Evolutionary conservation across 2,329 filamentous ascomycete genomes (phyloP), one percentile per base, ranked within the genome.

Genomic region (Colletotrichum sp.): DNA sequence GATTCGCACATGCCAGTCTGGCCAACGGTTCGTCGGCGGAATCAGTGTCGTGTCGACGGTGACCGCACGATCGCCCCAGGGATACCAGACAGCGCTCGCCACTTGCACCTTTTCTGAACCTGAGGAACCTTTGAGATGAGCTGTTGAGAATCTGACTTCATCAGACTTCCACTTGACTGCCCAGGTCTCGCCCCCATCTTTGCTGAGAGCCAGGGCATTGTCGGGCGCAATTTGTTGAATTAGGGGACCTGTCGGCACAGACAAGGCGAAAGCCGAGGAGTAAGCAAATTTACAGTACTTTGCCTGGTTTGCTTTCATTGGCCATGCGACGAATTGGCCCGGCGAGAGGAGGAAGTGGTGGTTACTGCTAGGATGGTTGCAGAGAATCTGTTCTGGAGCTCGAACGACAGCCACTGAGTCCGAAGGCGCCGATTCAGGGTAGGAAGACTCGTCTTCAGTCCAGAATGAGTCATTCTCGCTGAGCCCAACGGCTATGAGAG

Each of bases 241-340:
- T 4, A 82, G 70, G 1, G 80, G 55, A 1, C 86, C 87, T 0
- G 83, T 84, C 0, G 87, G 87, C 0, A 88, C 86, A 9, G 83
- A 85, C 69, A 89, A 89, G 0, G 82, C 84, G 57, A 89, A 89
- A 0, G 86, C 79, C 0, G 88, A 89, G 0, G 88, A 89, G 78
- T 89, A 89, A 5, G 87, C 87, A 57, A 89, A 87, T 74, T 88
- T 89, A 75, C 82, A 82, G 75, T 89, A 89, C 68, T 89, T 89
- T 3, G 87, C 86, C 75, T 87, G 81, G 0, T 78, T 83, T 1
- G 84, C 84, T 76, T 88, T 87, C 77, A 86, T 82, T 0, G 82
- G 82, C 82, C 81, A 85, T 7, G 75, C 80, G 2, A 82, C 82
- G 26, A 85, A 87, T 52, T 88, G 87, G 0, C 84, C 86, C 0